A percentile compares a stretch with the other conserved stretches of the same genome.
Evolutionary conservation across 371 early-diverging fungal genomes (phyloP).

Genomic region (Dichotomocladium elegans): DNA sequence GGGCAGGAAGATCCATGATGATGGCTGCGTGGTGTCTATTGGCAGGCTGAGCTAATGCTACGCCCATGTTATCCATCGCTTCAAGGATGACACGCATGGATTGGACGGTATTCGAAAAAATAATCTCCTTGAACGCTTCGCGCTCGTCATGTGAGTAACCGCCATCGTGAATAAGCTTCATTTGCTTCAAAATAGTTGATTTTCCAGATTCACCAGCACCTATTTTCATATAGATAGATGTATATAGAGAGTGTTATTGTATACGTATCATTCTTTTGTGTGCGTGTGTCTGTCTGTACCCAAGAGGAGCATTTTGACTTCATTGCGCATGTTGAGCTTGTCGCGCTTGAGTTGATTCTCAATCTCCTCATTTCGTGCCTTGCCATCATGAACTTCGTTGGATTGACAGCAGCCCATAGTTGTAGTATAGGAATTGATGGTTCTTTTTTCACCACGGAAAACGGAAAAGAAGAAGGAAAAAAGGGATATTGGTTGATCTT

Average conservation of each 20-base stretch:
- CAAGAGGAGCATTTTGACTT: slow-evolving; percentile 90
- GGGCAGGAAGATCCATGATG: slow-evolving; percentile 71
- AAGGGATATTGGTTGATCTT: neutral
- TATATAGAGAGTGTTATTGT: too few relatives aligned
- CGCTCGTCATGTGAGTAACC: slow-evolving; percentile 87
- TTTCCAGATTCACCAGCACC: slow-evolving; percentile 98
- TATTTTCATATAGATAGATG: too few relatives aligned
- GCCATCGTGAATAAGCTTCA: slow-evolving; percentile 93
- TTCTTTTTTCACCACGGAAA: too few relatives aligned
- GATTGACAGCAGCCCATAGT: slow-evolving; percentile 86
- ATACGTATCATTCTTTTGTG: too few relatives aligned
- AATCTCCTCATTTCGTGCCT: slow-evolving; percentile 79
- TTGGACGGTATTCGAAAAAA: slow-evolving; percentile 92
- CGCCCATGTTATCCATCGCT: slow-evolving; percentile 84
- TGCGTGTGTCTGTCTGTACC: slow-evolving; percentile 53
- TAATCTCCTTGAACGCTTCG: slow-evolving; percentile 88
- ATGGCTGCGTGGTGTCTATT: slow-evolving; percentile 62
- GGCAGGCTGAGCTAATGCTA: slow-evolving; percentile 55
- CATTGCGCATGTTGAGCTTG: slow-evolving; percentile 70
- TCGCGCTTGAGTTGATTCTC: slow-evolving; percentile 83
- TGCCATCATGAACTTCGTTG: slow-evolving; percentile 75
- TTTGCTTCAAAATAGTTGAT: slow-evolving; percentile 94
- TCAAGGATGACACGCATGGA: slow-evolving; percentile 92
- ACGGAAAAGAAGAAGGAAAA: slow-evolving; percentile 6
- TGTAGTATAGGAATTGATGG: neutral